These are phyloP conservation scores for Gomphus sp. DNA, from an alignment of 1,284 basidiomycete genomes.

Conservation along the genomic window DNA sequence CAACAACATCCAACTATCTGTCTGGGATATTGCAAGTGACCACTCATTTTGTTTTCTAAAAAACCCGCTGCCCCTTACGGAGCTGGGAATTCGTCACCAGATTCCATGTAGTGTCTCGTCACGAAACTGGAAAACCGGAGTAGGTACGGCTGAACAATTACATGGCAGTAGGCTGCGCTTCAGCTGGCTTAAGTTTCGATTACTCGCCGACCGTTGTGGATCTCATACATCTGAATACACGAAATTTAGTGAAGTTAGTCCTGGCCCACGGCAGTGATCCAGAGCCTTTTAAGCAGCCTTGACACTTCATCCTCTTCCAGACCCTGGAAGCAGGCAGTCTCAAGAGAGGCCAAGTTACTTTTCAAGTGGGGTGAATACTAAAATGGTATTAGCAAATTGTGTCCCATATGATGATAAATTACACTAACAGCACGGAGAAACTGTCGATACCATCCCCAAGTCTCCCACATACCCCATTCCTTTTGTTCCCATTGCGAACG, in stretches of 20 bases:
- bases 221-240: not conserved
- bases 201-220: not conserved
- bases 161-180: no score
- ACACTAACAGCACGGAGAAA: constrained; percentile 67
- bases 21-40: no score
- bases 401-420: constrained; percentile 4
- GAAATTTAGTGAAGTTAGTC: constrained; percentile 17
- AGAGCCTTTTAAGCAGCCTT: constrained; percentile 51
- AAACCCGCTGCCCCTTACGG: no score
- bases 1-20: no score
- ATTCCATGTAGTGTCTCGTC: no score
- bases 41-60: no score
- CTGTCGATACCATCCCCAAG: constrained; percentile 82
- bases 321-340: constrained; percentile 52
- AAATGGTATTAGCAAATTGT: not conserved
- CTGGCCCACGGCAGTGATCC: constrained; percentile 61
- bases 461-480: constrained; percentile 76
- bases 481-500: constrained; percentile 58
- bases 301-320: constrained; percentile 52
- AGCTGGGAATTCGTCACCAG: no score
- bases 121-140: no score
- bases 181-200: not conserved
- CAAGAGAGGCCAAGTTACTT: constrained; percentile 57
- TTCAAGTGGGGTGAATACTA: constrained; percentile 72
- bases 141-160: no score